Evolutionary conservation across 2,329 filamentous ascomycete species (phyloP), one percentile per base, ranked within the genome.

Genomic region (Stromatinia cepivora): DNA sequence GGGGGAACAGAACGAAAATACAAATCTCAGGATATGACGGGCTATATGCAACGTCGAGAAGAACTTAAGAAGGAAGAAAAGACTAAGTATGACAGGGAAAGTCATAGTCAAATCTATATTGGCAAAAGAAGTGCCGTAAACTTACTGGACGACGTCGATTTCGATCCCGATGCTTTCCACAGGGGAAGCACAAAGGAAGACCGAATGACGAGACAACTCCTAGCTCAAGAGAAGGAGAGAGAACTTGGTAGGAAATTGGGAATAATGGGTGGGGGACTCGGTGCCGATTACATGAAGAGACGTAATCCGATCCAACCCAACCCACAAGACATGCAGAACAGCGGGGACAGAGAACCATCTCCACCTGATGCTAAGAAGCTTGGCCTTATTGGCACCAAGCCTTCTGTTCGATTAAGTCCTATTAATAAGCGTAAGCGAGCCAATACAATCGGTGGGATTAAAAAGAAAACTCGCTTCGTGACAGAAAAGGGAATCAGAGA

Each of bases 391-490:
- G 79, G 79, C 42, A 81, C 80, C 65, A 75, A 73, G 17, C 77
- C 77, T 67, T 80, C 83, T 69, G 82, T 90, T 63, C 83, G 85
- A 69, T 82, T 90, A 25, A 86, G 86, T 71, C 86, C 87, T 39
- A 78, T 86, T 70, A 59, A 45, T 50, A 90, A 90, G 79, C 83
- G 88, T 62, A 90, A 90, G 79, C 83, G 88, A 70, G 77, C 76
- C 15, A 78, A 74, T 65, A 76, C 78, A 9, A 70, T 71, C 17
- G 64, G 56, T 36, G 64, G 52, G 10, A 84, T 87, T 45, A 83
- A 86, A 73, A 90, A 92, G 80, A 92, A 92, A 83, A 93, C 91
- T 65, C 84, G 91, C n/a, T 93, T 94, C 76, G 85, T 93, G 53
- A 92, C 91, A 36, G 88, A 88, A 54, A 92, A 90, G 78, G 91